Evolutionary conservation across 2,329 filamentous ascomycete species (phyloP), one percentile per base, ranked within the genome.

Genomic region (Tolypocladium album): DNA sequence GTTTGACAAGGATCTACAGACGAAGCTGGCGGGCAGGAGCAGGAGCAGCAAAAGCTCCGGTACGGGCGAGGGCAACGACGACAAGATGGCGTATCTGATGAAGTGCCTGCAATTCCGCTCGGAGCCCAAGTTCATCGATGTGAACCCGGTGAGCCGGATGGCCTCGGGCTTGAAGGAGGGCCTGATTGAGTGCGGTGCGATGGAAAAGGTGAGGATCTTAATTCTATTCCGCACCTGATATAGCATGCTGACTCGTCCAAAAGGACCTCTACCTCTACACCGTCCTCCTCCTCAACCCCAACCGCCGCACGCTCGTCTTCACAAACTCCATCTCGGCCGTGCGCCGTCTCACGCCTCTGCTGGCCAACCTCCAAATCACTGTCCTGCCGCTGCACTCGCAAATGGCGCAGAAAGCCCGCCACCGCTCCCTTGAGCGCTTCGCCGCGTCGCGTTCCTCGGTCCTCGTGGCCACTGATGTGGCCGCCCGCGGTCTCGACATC

Each of bases 281-380:
- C 0, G 79, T 96, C 11, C 81, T 97, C 0, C 81, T 97, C 2
- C 85, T 96, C 60, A 89, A 96, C 70, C 87, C 90, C 1, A 87
- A 87, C 56, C 83, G 87, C 43, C 88, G 92, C 39, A 92, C 90
- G 0, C 80, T 99, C 3, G 86, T 99, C 56, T 99, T 99, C 72
- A 92, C 92, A 36, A 99, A 99, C 76, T 96, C 92, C 53, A 97
- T 99, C 72, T 90, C 89, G 58, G 89, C 93, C 3, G 93, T 96
- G 58, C 88, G 92, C 53, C 90, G 94, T 43, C 79, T 99, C 15
- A 86, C 88, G 0, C 90, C 93, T 0, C 84, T 97, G 69, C 82
- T 99, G 1, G 86, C 93, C 66, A 90, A 90, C 65, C 84, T 99
- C 57, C 84, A 88, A 63, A 80, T 97, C 11, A 86, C 88, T 2